Percentiles rank a stretch among this genome's conserved stretches.
These are phyloP conservation scores for Plectosphaerella sp. DNA, from an alignment of 2,329 filamentous ascomycete genomes.

Conservation along the genomic window DNA sequence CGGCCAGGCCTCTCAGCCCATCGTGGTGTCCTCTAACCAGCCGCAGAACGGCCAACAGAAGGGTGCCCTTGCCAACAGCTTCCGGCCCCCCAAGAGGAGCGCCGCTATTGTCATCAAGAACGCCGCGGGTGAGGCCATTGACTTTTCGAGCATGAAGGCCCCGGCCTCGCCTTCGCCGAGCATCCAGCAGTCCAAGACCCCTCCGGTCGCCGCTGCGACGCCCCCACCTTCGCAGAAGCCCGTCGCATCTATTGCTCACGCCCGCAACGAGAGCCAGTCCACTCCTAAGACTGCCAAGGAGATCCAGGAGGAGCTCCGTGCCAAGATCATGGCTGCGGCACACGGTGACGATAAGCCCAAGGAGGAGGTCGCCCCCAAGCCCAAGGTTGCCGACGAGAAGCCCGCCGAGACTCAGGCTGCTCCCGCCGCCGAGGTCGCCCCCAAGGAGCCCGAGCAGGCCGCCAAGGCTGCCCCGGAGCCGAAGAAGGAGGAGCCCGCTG, in stretches of 20 bases:
- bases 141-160: conserved; percentile 58
- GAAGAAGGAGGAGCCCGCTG: conserved; percentile 10
- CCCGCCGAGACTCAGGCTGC: conserved; percentile 23
- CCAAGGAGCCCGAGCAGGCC: conserved; percentile 29
- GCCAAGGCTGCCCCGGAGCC: conserved; percentile 26
- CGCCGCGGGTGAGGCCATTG: conserved; percentile 71
- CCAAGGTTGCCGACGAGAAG: not conserved
- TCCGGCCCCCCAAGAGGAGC: conserved; percentile 59
- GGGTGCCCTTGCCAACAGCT: conserved; percentile 36
- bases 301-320: conserved; percentile 76
- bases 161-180: conserved; percentile 53
- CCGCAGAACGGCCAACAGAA: conserved; percentile 58
- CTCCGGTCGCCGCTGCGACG: conserved; percentile 68
- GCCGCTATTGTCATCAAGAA: conserved; percentile 82
- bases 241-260: conserved; percentile 57
- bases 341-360: conserved; percentile 23
- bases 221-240: conserved; percentile 75
- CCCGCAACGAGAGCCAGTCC: conserved; percentile 64
- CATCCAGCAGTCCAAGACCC: conserved; percentile 56
- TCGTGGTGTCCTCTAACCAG: conserved; percentile 55
- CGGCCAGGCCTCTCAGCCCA: conserved; percentile 55
- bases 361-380: not conserved
- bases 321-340: conserved; percentile 66
- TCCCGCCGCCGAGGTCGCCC: conserved; percentile 23
- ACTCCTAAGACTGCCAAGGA: conserved; percentile 72